Evolutionary conservation across 106 monocot species (phyloP).

Genomic region (Dioscorea alata): DNA sequence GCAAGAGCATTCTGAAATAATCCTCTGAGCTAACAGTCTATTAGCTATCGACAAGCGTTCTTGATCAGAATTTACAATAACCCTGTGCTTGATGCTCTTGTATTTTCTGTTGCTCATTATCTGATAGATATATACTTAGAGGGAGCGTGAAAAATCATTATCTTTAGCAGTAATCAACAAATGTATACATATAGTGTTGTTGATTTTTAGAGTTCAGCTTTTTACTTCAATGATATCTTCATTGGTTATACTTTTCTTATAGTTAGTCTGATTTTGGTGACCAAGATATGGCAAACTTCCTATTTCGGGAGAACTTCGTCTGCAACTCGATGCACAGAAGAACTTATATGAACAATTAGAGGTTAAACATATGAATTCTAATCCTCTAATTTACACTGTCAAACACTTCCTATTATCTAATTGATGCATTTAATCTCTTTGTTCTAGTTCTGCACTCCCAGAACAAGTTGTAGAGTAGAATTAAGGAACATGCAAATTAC

Average conservation of each 20-base stretch:
- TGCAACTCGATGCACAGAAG: conserved; percentile 15
- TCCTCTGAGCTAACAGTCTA: not conserved
- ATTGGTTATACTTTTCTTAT: too few relatives aligned
- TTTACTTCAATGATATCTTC: conserved; percentile 1
- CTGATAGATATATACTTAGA: too few relatives aligned
- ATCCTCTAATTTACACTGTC: not conserved
- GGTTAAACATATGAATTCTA: not conserved
- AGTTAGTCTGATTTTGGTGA: too few relatives aligned
- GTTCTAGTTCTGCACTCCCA: conserved; percentile 11
- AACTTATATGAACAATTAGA: conserved; percentile 17
- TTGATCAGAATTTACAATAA: not conserved
- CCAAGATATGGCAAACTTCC: conserved; percentile 6
- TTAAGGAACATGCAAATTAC: conserved; percentile 17
- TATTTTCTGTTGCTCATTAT: conserved; percentile 11
- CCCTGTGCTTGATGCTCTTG: conserved; percentile 13
- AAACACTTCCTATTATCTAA: not conserved
- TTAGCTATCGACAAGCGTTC: conserved; percentile 12
- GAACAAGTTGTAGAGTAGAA: conserved; percentile 16
- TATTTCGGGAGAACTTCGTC: conserved; percentile 11
- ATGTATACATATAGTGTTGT: not conserved
- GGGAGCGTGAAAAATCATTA: not conserved
- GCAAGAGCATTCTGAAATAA: not conserved
- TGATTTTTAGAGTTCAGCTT: too few relatives aligned
- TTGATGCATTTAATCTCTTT: not conserved
- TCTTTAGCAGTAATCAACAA: too few relatives aligned